phyloP scores from a whole-genome alignment of 352 stramenopile species.

The Phytophthora pseudosyringae region DNA sequence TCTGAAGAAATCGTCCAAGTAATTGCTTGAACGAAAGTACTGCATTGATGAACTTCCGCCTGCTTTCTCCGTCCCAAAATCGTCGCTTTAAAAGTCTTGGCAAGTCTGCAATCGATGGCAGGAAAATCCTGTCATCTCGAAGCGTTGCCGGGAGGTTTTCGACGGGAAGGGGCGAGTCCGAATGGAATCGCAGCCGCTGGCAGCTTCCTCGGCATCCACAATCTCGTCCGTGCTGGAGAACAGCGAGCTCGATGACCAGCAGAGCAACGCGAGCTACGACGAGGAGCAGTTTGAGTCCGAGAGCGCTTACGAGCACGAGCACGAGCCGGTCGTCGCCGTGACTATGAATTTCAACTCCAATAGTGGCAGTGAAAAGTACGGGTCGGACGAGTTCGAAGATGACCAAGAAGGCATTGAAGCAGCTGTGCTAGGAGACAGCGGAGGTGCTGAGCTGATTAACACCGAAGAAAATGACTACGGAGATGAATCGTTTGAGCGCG shows the following conservation, averaged over 20 bases:
- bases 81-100: too few species aligned
- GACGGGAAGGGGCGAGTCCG: too few species aligned
- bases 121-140: too few species aligned
- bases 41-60: neutral
- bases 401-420: constrained; percentile 9
- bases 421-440: neutral
- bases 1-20: constrained; percentile 26
- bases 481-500: constrained; percentile 25
- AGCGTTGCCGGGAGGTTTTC: too few species aligned
- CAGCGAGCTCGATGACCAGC: constrained; percentile 7
- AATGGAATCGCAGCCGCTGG: neutral
- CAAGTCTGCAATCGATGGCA: too few species aligned
- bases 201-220: constrained; percentile 13
- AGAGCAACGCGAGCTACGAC: constrained; percentile 11
- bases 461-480: constrained; percentile 13
- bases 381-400: constrained; percentile 27
- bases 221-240: constrained; percentile 15
- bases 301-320: too few species aligned
- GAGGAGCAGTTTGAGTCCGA: constrained; percentile 32
- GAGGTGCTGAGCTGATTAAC: neutral
- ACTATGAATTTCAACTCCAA: neutral
- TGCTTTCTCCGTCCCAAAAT: too few species aligned
- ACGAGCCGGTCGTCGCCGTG: neutral
- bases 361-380: constrained; percentile 21
- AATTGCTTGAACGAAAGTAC: neutral